phyloP scores from a whole-genome alignment of 2,329 filamentous ascomycete species.

The Penicillium concentricum region DNA sequence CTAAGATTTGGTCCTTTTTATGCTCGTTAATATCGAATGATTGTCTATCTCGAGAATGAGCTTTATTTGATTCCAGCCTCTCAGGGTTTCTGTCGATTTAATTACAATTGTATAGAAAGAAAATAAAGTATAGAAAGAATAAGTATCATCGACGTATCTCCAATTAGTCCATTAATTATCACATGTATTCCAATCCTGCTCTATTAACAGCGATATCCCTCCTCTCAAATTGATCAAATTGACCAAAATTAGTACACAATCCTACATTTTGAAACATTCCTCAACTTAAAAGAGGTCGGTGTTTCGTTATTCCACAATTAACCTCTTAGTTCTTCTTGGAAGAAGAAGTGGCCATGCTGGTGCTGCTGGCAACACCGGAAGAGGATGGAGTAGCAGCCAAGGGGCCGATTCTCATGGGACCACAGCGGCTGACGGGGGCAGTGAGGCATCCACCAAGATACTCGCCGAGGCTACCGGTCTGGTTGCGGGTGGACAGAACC shows the following conservation, averaged over 20 bases:
- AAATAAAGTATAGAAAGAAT: background rate
- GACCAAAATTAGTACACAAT: background rate
- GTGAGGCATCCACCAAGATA: constrained; percentile 25
- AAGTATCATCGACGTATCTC: background rate
- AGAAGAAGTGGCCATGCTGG: background rate
- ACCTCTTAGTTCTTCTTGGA: background rate
- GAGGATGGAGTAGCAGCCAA: constrained; percentile 22
- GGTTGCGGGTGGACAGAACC: constrained; percentile 20
- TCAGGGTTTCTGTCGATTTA: background rate
- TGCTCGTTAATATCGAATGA: too few species aligned
- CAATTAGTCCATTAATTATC: background rate
- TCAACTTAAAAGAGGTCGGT: too few species aligned
- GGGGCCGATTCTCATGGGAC: constrained; percentile 23
- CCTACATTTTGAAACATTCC: background rate
- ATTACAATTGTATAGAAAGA: background rate
- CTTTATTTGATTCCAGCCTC: too few species aligned
- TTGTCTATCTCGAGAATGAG: too few species aligned
- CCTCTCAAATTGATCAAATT: background rate
- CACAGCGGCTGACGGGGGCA: constrained; percentile 23
- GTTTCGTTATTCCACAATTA: background rate
- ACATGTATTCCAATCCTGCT: background rate
- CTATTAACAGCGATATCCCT: background rate
- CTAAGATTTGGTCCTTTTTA: too few species aligned
- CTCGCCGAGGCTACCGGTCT: constrained; percentile 24
- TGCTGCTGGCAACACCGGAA: constrained; percentile 3